These are phyloP conservation scores for Candida ovalis DNA, from an alignment of 805 yeast species.

Conservation along the genomic window DNA sequence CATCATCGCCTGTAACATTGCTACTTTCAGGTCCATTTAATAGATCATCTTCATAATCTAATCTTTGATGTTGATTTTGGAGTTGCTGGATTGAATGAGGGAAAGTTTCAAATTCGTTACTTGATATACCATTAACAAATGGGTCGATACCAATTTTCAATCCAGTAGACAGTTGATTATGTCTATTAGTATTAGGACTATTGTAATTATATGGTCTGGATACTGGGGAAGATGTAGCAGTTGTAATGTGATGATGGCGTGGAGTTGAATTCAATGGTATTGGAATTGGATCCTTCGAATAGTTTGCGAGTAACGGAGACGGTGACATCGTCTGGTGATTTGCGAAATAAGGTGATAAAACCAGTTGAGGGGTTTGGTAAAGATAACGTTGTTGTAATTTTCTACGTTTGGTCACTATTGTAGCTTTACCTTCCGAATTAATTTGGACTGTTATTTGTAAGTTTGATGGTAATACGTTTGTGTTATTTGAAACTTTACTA, in stretches of 20 bases:
- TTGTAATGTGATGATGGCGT: not conserved
- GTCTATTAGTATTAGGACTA: not conserved
- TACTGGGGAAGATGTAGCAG: not conserved
- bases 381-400: slow-evolving; percentile 1
- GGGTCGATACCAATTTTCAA: slow-evolving; percentile 27
- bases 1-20: slow-evolving; percentile 2
- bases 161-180: slow-evolving; percentile 18
- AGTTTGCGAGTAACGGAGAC: slow-evolving; percentile 3
- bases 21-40: not conserved
- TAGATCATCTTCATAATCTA: not conserved
- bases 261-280: not conserved
- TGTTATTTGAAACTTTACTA: not conserved
- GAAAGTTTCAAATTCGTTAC: slow-evolving; percentile 24
- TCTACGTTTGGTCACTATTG: slow-evolving; percentile 24
- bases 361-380: slow-evolving; percentile 16
- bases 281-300: slow-evolving; percentile 5
- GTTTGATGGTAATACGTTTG: slow-evolving; percentile 12
- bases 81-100: slow-evolving; percentile 10
- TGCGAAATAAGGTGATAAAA: slow-evolving; percentile 4
- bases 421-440: slow-evolving; percentile 27
- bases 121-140: slow-evolving; percentile 26
- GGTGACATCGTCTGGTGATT: slow-evolving; percentile 2
- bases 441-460: slow-evolving; percentile 23
- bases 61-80: slow-evolving; percentile 2
- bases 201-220: not conserved